These are phyloP conservation scores for Craspedostauros australis DNA, from an alignment of 108 stramenopile genomes.

Conservation along the genomic window DNA sequence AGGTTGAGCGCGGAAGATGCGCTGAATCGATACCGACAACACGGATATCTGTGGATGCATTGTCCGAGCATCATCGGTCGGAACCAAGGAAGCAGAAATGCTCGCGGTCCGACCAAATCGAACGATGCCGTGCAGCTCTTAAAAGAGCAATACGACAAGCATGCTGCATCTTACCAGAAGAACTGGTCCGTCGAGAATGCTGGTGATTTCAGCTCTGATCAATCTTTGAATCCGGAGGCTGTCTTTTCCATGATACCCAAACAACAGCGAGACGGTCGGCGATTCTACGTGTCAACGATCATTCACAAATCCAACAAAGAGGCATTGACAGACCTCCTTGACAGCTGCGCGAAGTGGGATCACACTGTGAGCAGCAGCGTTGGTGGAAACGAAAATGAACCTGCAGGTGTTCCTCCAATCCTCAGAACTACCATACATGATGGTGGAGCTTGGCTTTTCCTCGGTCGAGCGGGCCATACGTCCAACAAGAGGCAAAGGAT, in stretches of 20 bases:
- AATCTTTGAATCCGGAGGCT: background rate
- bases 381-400: background rate
- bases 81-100: background rate
- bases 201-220: background rate
- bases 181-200: conserved; percentile 18
- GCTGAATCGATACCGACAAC: conserved; percentile 1
- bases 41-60: conserved; percentile 11
- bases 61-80: background rate
- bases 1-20: conserved; percentile 2
- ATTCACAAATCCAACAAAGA: conserved; percentile 3
- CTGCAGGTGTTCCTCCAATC: background rate
- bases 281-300: conserved; percentile 19
- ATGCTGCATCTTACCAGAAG: background rate
- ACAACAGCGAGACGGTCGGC: background rate
- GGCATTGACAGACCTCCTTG: background rate
- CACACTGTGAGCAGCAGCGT: background rate
- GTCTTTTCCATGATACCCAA: background rate
- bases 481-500: background rate
- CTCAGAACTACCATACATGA: conserved; percentile 1
- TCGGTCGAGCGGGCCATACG: background rate
- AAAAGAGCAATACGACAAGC: too few relatives aligned
- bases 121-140: background rate
- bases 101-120: background rate
- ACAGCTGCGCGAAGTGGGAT: background rate
- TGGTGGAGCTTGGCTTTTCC: conserved; percentile 13